Base-by-base conservation (phyloP, 2,329 filamentous ascomycete genomes). In the Ceratocystis smalleyi region DNA sequence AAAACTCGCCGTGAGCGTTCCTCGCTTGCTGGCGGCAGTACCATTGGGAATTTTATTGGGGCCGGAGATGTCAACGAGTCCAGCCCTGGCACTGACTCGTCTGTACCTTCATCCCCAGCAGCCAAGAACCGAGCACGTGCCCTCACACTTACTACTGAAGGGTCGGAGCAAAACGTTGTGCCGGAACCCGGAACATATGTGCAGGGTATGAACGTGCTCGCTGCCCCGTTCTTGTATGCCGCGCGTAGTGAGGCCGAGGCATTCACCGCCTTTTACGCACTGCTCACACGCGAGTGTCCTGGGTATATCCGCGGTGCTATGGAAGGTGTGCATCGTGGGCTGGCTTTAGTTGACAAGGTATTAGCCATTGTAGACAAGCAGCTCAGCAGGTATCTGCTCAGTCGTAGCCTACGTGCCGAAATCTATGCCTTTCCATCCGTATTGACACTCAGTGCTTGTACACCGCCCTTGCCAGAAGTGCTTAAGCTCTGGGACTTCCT, bases 191-290 rank as follows among this genome's bases (percentile, higher is more conserved):
- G 91, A 40, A 91, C 89, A 49, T 99, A 99, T 70, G 92, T 99
- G 1, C 94, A 99, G 75, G 94, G 94, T 69, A 97, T 99, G 92
- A 99, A 99, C 72, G 94, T 99, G 49, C 82, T 99, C 17, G 92
- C 91, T 8, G 94, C 94, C 0, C 94, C 94, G 0, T 96, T 99
- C 72, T 79, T 99, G 57, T 99, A 99, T 73, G 91, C 90, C 4
- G 91, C 94, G 1, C 86, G 91, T 65, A 96, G 90, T 73, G 94
- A 99, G 76, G 87, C 91, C 5, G 91, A 99, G 75, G 94, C 94
- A 1, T 99, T 95, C 70, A 86, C 89, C 4, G 87, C 91, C 1
- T 96, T 99, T 70, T 85, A 95, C 72, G 85, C 85, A 54, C 87
- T 96, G 68, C 84, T 99, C 68, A 95, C 90, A 1, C 80, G 82